These are phyloP conservation scores for Streptanthus diversifolius DNA, from an alignment of 345 rosid genomes.

Conservation along the genomic window DNA sequence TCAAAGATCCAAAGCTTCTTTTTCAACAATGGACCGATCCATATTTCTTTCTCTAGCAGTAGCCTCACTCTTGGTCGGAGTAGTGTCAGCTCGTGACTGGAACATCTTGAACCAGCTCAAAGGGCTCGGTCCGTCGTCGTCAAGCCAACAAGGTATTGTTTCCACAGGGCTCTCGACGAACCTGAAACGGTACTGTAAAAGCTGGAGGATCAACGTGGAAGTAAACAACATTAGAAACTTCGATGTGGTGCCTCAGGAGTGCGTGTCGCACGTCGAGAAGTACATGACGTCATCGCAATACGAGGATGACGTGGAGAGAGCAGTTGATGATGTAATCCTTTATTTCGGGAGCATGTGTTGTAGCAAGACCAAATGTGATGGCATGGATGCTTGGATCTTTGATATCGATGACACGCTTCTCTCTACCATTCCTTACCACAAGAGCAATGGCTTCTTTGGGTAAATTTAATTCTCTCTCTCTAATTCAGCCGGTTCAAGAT, in stretches of 20 bases:
- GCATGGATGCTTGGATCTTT: conserved; percentile 74
- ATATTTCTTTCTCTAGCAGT: conserved; percentile 30
- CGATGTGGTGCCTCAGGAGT: conserved; percentile 68
- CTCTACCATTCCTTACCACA: conserved; percentile 67
- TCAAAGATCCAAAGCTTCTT: conserved; percentile 1
- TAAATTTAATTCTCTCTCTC: conserved; percentile 9
- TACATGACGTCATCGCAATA: conserved; percentile 75
- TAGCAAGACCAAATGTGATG: conserved; percentile 40
- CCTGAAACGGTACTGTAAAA: conserved; percentile 56
- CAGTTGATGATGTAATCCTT: conserved; percentile 49
- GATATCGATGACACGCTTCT: conserved; percentile 72
- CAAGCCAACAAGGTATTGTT: conserved; percentile 3
- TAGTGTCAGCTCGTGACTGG: conserved; percentile 55
- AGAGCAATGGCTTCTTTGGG: conserved; percentile 61
- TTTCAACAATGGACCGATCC: conserved; percentile 40
- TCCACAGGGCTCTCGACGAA: conserved; percentile 4
- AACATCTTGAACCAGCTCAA: conserved; percentile 51
- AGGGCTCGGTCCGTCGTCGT: conserved; percentile 20
- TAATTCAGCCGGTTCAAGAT: neutral
- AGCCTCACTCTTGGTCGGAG: conserved; percentile 37
- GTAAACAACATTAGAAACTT: conserved; percentile 59
- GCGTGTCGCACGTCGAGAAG: conserved; percentile 43
- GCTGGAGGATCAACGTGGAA: conserved; percentile 85
- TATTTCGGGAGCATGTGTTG: conserved; percentile 47
- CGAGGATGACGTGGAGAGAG: conserved; percentile 45